Percentiles rank a stretch among this genome's conserved stretches.
Conservation (phyloP, 2,329 filamentous ascomycete genomes). For the Pestalotiopsis sp. region DNA sequence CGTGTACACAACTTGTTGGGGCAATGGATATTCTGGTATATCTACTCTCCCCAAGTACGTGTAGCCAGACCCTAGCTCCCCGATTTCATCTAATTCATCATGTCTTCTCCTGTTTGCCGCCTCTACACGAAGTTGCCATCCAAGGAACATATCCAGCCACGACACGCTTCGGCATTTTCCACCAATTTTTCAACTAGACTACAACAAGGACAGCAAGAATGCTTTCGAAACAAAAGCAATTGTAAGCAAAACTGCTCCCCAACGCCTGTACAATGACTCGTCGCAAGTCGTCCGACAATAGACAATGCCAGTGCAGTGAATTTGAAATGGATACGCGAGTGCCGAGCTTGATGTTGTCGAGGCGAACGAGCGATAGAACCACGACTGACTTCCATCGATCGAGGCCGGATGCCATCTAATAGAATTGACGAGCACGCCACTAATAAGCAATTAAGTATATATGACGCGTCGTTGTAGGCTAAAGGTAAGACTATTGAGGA, state of each 20-base stretch:
- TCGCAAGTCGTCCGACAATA: constrained; percentile 7
- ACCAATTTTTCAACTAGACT: not conserved
- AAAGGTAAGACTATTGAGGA: constrained; percentile 49
- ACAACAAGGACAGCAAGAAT: not conserved
- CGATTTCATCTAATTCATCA: not conserved
- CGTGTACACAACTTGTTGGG: not conserved
- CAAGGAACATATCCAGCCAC: not conserved
- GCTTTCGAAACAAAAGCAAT: constrained; percentile 9
- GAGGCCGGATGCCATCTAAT: not conserved
- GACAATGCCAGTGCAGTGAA: constrained; percentile 3
- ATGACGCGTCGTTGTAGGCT: constrained; percentile 1
- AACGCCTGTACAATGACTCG: constrained; percentile 18
- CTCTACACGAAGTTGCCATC: not conserved
- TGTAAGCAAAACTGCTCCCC: constrained; percentile 16
- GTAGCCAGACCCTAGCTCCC: not conserved
- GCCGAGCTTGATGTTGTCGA: not conserved
- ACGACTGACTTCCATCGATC: not conserved
- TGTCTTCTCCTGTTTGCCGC: not conserved
- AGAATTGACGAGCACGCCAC: not conserved
- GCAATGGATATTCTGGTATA: not conserved
- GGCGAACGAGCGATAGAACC: constrained; percentile 1
- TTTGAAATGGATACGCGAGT: constrained; percentile 1
- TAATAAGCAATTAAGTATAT: constrained; percentile 16
- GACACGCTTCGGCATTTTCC: not conserved
- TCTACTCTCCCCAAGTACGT: not conserved